Conservation (phyloP, 1,284 basidiomycete genomes). For the Pseudomicrostroma phylloplanum region DNA sequence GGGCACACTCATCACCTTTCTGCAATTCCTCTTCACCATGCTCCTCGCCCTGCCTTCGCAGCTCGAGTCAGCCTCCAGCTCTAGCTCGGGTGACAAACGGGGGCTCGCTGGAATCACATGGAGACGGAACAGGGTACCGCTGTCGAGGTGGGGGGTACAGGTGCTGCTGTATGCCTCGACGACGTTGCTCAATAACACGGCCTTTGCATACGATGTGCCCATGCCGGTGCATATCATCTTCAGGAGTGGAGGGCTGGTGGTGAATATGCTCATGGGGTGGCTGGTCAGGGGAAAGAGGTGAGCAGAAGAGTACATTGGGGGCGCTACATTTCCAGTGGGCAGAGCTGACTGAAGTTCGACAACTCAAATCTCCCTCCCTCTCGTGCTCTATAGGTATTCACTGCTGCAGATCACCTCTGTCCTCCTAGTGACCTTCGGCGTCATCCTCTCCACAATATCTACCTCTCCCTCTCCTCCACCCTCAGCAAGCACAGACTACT, state of each 20-base stretch:
- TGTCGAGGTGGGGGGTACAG: slow-evolving; percentile 70
- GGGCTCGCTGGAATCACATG: slow-evolving; percentile 13
- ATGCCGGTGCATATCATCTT: slow-evolving; percentile 93
- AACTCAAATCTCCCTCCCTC: slow-evolving; percentile 15
- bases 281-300: slow-evolving; percentile 57
- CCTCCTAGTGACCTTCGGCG: slow-evolving; percentile 70
- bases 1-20: slow-evolving; percentile 45
- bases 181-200: slow-evolving; percentile 81
- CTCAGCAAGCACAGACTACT: neutral
- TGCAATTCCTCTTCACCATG: slow-evolving; percentile 42
- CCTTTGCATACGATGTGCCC: slow-evolving; percentile 75
- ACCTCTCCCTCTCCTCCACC: slow-evolving; percentile 54
- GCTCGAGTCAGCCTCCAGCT: slow-evolving; percentile 10
- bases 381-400: slow-evolving; percentile 19
- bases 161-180: slow-evolving; percentile 74
- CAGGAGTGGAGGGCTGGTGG: slow-evolving; percentile 77
- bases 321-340: no score
- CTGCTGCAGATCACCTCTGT: slow-evolving; percentile 58
- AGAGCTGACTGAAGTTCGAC: neutral
- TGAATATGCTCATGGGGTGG: slow-evolving; percentile 71
- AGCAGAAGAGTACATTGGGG: neutral
- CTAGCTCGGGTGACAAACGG: neutral
- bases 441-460: slow-evolving; percentile 75
- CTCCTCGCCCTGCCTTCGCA: slow-evolving; percentile 30
- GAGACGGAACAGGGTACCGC: slow-evolving; percentile 57